Evolutionary conservation across 2,329 filamentous ascomycete species (phyloP), one percentile per base, ranked within the genome.

Genomic region (Botrytis porri): DNA sequence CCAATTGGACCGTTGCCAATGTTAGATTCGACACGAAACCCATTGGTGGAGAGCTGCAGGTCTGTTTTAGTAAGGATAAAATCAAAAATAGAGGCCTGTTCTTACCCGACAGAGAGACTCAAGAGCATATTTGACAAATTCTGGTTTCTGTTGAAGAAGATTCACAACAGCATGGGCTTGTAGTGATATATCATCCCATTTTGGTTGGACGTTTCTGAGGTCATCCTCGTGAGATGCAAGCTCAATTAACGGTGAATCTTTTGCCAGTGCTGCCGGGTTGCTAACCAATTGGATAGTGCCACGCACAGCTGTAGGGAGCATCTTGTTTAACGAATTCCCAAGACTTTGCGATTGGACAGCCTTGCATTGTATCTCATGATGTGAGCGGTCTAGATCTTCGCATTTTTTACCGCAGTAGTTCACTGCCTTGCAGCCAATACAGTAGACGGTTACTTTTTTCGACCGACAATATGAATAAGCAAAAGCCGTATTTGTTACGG

Each of bases 21-120:
- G 70, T 90, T 87, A 39, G 83, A 83, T n/a, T 72, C 70, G 70
- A 87, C 83, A 77, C 88, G 87, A 78, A 91, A 91, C 6, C 88
- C 84, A 80, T 91, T 91, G 54, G 88, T 88, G 78, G 88, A 84
- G 73, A 90, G 85, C 88, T 90, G 73, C 14, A 63, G 25, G 22
- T 48, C 9, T 41, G 1, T 45, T 18, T 72, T 73, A 51, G 74
- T 51, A 69, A 63, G 29, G 10, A 45, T 60, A 51, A 35, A 25
- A 8, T 37, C 25, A 29, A 22, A 51, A 20, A 54, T 4, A 32
- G n/a, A 48, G 20, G 32, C 45, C 41, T 41, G 65, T 39, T 78
- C 81, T 71, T 77, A 88, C 87, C 83, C 88, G 87, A 81, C 87
- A 89, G 51, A 89, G 75, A 3, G 88, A 76, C 71, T 85, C 84